phyloP scores from a whole-genome alignment of 768 basidiomycete genomes.

The Podaxis sp. region DNA sequence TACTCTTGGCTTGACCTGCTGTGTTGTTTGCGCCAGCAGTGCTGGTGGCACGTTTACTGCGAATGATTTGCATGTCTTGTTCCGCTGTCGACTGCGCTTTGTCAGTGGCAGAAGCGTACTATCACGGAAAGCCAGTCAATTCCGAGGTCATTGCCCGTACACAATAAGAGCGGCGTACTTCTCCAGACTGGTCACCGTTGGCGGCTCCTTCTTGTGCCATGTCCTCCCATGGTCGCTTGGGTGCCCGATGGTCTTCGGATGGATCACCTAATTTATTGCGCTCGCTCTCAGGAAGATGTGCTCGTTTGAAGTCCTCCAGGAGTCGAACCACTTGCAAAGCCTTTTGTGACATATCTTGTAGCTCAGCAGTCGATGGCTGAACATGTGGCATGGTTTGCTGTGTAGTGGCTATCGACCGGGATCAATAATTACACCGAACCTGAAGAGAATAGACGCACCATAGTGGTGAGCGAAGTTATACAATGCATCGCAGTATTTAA shows the following conservation, averaged over 20 bases:
- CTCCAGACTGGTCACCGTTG: conserved; percentile 20
- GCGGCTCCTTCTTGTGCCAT: conserved; percentile 43
- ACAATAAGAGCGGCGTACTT: background rate
- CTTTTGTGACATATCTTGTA: conserved; percentile 68
- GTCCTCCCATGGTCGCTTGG: conserved; percentile 83
- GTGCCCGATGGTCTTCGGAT: conserved; percentile 57
- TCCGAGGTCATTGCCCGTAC: background rate
- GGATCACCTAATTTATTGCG: conserved; percentile 32
- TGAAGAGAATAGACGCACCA: conserved; percentile 41
- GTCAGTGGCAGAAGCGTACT: conserved; percentile 25
- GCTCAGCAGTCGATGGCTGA: conserved; percentile 55
- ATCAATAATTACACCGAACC: conserved; percentile 9
- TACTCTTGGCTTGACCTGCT: conserved; percentile 65
- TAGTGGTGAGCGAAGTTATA: conserved; percentile 69
- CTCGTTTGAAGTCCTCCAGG: conserved; percentile 57
- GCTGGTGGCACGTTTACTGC: conserved; percentile 76
- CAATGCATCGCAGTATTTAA: conserved; percentile 59
- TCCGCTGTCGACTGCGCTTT: conserved; percentile 66
- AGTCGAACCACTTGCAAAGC: conserved; percentile 69
- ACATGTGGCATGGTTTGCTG: conserved; percentile 47
- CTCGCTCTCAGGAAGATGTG: conserved; percentile 38
- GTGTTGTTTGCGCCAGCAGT: conserved; percentile 53
- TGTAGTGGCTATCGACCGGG: conserved; percentile 34
- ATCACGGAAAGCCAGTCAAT: conserved; percentile 14
- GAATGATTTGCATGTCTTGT: conserved; percentile 83